phyloP scores from a whole-genome alignment of 176 grass and related monocot species.

The Eleusine indica region DNA sequence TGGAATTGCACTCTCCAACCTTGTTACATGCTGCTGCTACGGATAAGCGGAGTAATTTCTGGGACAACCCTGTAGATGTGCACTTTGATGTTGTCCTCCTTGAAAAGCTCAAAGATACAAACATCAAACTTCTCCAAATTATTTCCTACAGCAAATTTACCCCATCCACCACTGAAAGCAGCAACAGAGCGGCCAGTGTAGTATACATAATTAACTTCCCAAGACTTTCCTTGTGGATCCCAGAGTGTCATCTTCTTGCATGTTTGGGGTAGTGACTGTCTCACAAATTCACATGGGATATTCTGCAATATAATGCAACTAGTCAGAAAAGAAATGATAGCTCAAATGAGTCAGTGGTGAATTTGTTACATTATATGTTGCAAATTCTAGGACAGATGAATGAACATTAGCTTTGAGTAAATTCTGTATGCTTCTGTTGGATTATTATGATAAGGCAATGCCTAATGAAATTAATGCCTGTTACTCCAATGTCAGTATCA shows the following conservation, averaged over 20 bases:
- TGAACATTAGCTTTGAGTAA: background rate
- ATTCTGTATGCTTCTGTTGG: background rate
- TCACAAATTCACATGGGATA: slow-evolving; percentile 57
- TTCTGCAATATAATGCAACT: slow-evolving; percentile 53
- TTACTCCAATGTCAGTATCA: background rate
- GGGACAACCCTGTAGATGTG: slow-evolving; percentile 84
- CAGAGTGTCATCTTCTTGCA: slow-evolving; percentile 63
- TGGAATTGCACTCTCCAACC: background rate
- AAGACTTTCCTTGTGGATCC: slow-evolving; percentile 72
- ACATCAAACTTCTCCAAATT: slow-evolving; percentile 82
- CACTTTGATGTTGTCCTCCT: slow-evolving; percentile 71
- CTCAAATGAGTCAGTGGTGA: background rate
- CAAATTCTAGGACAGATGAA: slow-evolving; percentile 2
- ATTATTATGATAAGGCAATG: background rate
- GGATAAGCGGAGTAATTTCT: slow-evolving; percentile 53
- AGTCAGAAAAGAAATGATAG: slow-evolving; percentile 11
- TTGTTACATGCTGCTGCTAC: slow-evolving; percentile 18
- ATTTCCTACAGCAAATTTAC: slow-evolving; percentile 64
- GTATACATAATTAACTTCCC: slow-evolving; percentile 68
- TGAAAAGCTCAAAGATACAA: slow-evolving; percentile 79
- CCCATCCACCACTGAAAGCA: slow-evolving; percentile 80
- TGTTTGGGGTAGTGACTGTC: slow-evolving; percentile 50
- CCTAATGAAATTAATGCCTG: background rate
- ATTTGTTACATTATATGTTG: background rate
- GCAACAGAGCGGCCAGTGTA: slow-evolving; percentile 39